Evolutionary conservation across 2,329 filamentous ascomycete genomes (phyloP).

Genomic region (Calonectria leucothoes): DNA sequence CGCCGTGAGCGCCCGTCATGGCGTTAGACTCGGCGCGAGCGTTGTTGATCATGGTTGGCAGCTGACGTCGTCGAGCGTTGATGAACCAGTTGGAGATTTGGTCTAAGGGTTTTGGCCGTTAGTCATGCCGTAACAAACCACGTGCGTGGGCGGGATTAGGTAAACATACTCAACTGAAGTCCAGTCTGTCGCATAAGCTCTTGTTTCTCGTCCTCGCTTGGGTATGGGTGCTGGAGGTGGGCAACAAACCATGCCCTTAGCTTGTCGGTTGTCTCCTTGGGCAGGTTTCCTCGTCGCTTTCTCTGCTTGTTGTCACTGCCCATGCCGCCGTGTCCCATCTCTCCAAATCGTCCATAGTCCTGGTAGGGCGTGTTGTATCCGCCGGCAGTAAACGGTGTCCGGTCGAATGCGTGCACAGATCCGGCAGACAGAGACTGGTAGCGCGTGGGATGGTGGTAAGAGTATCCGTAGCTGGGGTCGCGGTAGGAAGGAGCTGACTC

Average conservation of each 20-base stretch:
- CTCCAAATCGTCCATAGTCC: conserved; percentile 57
- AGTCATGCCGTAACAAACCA: conserved; percentile 14
- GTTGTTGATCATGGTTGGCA: conserved; percentile 70
- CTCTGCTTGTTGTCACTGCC: conserved; percentile 62
- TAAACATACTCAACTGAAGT: conserved; percentile 78
- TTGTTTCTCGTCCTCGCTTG: conserved; percentile 89
- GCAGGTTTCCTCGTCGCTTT: conserved; percentile 84
- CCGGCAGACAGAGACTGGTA: conserved; percentile 60
- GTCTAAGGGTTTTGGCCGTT: conserved; percentile 53
- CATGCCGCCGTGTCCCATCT: conserved; percentile 52
- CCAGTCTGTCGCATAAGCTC: conserved; percentile 81
- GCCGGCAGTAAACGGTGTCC: conserved; percentile 56
- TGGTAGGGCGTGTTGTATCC: conserved; percentile 55
- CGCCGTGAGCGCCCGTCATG: conserved; percentile 50
- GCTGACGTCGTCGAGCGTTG: conserved; percentile 76
- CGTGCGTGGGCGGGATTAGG: background rate
- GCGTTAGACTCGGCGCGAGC: conserved; percentile 64
- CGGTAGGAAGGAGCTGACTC: conserved; percentile 50
- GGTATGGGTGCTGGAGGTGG: conserved; percentile 86
- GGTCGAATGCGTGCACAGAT: conserved; percentile 56
- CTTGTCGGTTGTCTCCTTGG: conserved; percentile 89
- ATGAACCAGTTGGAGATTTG: conserved; percentile 87
- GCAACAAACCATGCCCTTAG: conserved; percentile 82
- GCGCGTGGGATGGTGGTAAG: conserved; percentile 57
- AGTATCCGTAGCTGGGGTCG: conserved; percentile 49